Evolutionary conservation across 2,329 filamentous ascomycete species (phyloP), one percentile per base, ranked within the genome.

Genomic region (Ceratocystis ficicola): DNA sequence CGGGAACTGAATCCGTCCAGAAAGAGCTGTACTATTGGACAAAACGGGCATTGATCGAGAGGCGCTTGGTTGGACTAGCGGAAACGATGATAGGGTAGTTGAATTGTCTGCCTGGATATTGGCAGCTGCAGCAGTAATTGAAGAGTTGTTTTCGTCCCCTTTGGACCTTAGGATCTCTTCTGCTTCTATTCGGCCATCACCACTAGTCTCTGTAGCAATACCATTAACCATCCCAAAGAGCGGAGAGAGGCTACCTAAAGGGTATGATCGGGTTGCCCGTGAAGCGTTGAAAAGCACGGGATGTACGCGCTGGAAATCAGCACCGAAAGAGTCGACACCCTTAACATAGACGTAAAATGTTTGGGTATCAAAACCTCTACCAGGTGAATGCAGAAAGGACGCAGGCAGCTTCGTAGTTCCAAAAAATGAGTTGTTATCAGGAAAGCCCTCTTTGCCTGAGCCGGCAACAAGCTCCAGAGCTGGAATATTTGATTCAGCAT

Each of bases 271-370:
- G 12, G 36, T 55, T 8, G 63, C 52, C 5, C 44, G 30, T 7
- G 50, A 57, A 32, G 64, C 30, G 8, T 41, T 41, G 25, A 60
- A 68, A 15, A 57, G 59, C 3, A 68, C 48, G 10, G 66, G 63
- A 52, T 65, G 64, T 15, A 68, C 66, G 46, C 66, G 63, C 41
- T 68, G 66, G 50, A 60, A 68, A 17, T 65, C 59, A 5, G 20
- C 28, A 20, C 64, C 61, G n/a, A 50, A 41, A 7, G 57, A 44
- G 25, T 68, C 66, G 6, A 65, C 62, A 1, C 66, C 66, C 30
- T 52, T 68, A 20, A 66, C 66, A 60, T 65, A 65, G 8, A 68
- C 63, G 41, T 65, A 68, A n/a, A 68, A 65, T 20, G 60, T 28
- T 28, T 63, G 20, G 1, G 61, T 50, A 6, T 30, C n/a, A 5